Evolutionary conservation across 352 stramenopile genomes (phyloP), one percentile per base, ranked within the genome.

Genomic region (Nothophytophthora sp.): DNA sequence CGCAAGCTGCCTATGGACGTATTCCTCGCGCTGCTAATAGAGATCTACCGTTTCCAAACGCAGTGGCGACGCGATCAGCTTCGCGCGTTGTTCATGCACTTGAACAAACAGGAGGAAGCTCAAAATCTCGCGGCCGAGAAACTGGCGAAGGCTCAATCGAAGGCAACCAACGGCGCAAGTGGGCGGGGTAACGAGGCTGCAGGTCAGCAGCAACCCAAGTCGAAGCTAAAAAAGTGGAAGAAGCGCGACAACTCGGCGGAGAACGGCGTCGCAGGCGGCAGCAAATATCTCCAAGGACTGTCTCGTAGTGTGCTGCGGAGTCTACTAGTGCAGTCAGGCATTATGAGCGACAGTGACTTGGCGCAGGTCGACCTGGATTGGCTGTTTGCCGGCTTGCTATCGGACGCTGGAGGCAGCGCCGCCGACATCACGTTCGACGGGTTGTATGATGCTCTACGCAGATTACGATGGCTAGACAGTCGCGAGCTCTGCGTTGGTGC

Each of bases 1-100:
- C 63, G 57, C 5, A 85, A 87, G 33, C 40, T 89, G 15, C 48
- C 73, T 2, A 30, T 67, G 9, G 72, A 82, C 15, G 51, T 89
- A 3, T 82, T 81, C 22, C 57, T 86, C 4, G 55, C 67, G 4
- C 45, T 89, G 0, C 28, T 79, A 0, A 55, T 81, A 30, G 76
- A 84, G 32, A 52, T 60, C 36, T 89, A 77, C 50, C 49, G 50
- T 3, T 59, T 65, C 15, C 78, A 89, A 45, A 19, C 73, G 2
- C 49, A 72, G 10, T 87, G 73, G 73, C 68, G 71, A 1, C 72
- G 69, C 20, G 60, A 66, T 22, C 71, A 76, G 25, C 46, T 86
- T 6, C 57, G 57, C 0, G 41, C 49, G 0, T 54, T 89, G 13
- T 89, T 86, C 49, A 55, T 76, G 41, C 47, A 63, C 24, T 60